phyloP scores from a whole-genome alignment of 805 yeast species.

The Wickerhamiella australiensis region DNA sequence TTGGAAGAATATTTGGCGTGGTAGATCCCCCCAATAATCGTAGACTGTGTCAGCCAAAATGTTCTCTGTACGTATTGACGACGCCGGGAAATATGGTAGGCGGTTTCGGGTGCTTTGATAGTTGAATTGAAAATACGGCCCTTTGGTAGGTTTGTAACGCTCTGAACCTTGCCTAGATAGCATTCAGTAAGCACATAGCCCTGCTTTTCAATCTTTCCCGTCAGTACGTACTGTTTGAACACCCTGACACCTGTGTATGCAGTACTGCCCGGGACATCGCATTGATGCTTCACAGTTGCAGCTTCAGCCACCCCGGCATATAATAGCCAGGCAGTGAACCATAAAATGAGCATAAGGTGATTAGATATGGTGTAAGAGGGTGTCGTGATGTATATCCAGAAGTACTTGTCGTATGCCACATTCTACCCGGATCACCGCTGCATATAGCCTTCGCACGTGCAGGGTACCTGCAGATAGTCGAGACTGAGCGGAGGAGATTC shows the following conservation, averaged over 20 bases:
- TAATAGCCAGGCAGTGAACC: background rate
- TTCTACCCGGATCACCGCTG: too few species aligned
- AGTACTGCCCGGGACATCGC: conserved; percentile 2
- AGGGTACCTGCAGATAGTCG: too few species aligned
- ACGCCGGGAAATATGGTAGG: background rate
- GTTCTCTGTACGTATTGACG: background rate
- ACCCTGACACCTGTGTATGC: conserved; percentile 8
- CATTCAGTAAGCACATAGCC: background rate
- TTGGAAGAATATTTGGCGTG: background rate
- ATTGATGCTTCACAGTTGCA: background rate
- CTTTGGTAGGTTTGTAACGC: background rate
- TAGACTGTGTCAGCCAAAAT: background rate
- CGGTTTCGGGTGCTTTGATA: background rate
- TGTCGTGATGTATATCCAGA: too few species aligned
- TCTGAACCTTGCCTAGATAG: background rate
- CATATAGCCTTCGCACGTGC: too few species aligned
- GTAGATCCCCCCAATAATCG: conserved; percentile 1
- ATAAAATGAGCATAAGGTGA: background rate
- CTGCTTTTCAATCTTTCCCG: background rate
- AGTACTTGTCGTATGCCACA: too few species aligned
- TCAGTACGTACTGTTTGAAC: background rate
- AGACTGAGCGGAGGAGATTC: too few species aligned
- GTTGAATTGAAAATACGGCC: background rate
- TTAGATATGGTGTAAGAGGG: too few species aligned
- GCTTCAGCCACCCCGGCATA: background rate